A percentile compares a stretch with the other conserved stretches of the same genome.
Evolutionary conservation across 2,329 filamentous ascomycete species (phyloP).

Genomic region (Thielaviopsis euricoi): DNA sequence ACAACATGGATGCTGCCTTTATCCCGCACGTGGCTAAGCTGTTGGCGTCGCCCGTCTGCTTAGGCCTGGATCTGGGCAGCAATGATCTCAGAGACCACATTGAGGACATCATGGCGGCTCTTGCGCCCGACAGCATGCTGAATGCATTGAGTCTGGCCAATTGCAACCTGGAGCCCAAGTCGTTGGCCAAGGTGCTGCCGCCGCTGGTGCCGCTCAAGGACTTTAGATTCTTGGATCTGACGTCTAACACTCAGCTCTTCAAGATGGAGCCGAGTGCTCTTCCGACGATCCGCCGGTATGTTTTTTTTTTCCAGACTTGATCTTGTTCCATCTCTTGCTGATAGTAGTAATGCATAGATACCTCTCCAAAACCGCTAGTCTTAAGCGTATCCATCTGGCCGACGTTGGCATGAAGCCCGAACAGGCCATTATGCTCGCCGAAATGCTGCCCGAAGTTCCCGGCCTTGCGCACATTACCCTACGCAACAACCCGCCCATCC

Average conservation of each 20-base stretch:
- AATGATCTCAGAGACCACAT: conserved; percentile 50
- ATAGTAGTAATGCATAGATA: conserved; percentile 29
- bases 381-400: conserved; percentile 75
- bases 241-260: conserved; percentile 74
- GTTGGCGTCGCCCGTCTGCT: conserved; percentile 58
- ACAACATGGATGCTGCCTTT: conserved; percentile 57
- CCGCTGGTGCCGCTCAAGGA: conserved; percentile 51
- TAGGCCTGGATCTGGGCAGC: conserved; percentile 76
- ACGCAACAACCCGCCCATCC: conserved; percentile 61
- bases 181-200: conserved; percentile 60
- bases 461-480: conserved; percentile 75
- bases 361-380: conserved; percentile 56
- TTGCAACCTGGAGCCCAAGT: conserved; percentile 60
- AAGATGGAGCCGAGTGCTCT: conserved; percentile 56
- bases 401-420: conserved; percentile 74
- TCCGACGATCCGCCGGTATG: conserved; percentile 55
- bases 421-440: conserved; percentile 79
- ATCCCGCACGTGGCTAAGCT: conserved; percentile 63
- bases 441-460: conserved; percentile 72
- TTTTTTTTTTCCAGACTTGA: conserved; percentile 9
- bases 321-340: background rate
- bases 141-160: conserved; percentile 65
- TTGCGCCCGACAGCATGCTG: conserved; percentile 2
- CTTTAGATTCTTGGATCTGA: conserved; percentile 81
- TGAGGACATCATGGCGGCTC: conserved; percentile 44